A percentile compares a stretch with the other conserved stretches of the same genome.
These are phyloP conservation scores for Candida peoriensis DNA, from an alignment of 805 yeast species.

Conservation along the genomic window DNA sequence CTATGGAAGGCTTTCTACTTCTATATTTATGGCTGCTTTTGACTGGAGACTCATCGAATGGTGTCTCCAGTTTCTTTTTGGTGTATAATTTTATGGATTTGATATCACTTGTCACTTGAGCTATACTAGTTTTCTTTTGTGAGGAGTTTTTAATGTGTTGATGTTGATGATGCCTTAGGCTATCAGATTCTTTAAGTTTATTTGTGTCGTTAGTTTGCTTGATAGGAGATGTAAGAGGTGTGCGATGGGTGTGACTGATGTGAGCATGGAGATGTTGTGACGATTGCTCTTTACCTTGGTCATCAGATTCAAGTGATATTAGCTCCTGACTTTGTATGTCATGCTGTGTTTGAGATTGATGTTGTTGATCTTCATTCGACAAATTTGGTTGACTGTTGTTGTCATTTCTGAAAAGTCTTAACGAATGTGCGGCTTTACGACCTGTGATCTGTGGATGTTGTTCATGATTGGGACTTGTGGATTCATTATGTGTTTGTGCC, in stretches of 20 bases:
- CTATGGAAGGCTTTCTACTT: slow-evolving; percentile 10
- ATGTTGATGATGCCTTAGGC: too few relatives aligned
- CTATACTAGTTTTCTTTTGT: too few relatives aligned
- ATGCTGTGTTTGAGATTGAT: neutral
- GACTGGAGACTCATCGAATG: slow-evolving; percentile 7
- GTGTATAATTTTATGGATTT: slow-evolving; percentile 4
- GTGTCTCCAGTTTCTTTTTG: slow-evolving; percentile 6
- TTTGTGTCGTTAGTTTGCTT: too few relatives aligned
- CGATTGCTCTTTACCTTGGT: neutral
- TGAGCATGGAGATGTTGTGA: neutral
- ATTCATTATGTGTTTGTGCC: neutral
- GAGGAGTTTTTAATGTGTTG: too few relatives aligned
- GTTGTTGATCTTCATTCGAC: slow-evolving; percentile 2
- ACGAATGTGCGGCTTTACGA: slow-evolving; percentile 53
- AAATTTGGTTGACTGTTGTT: slow-evolving; percentile 16
- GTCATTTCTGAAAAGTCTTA: slow-evolving; percentile 44
- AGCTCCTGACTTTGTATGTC: slow-evolving; percentile 3
- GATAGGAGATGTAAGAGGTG: too few relatives aligned
- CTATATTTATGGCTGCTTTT: slow-evolving; percentile 1
- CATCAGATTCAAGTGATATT: too few relatives aligned
- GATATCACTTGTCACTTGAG: slow-evolving; percentile 1
- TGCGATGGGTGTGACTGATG: too few relatives aligned
- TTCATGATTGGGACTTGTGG: slow-evolving; percentile 1
- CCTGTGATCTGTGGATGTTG: slow-evolving; percentile 32
- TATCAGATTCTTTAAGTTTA: too few relatives aligned